These are phyloP conservation scores for Coemansia sp. DNA, from an alignment of 192 early-diverging fungal genomes.

Conservation along the genomic window DNA sequence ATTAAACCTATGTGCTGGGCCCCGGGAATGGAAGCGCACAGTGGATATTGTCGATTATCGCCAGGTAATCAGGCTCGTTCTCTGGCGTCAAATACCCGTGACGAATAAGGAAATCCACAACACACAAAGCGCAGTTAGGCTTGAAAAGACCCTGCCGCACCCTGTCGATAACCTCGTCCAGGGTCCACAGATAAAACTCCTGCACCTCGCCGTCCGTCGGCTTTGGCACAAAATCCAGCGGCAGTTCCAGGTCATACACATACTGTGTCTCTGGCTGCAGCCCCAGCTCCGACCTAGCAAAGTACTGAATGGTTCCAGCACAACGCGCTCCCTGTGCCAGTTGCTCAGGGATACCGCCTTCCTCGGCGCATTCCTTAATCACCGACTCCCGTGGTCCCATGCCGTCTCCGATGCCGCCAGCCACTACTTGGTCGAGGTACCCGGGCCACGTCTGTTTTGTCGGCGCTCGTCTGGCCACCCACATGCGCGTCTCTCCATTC, in stretches of 20 bases:
- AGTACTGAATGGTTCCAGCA: constrained; percentile 74
- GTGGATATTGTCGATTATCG: constrained; percentile 68
- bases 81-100: constrained; percentile 70
- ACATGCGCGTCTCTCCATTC: constrained; percentile 67
- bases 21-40: constrained; percentile 69
- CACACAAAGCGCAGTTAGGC: constrained; percentile 76
- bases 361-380: constrained; percentile 89
- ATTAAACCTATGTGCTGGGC: constrained; percentile 22
- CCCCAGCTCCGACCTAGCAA: constrained; percentile 60
- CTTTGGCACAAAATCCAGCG: constrained; percentile 59
- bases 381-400: constrained; percentile 61
- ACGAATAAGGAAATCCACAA: constrained; percentile 86
- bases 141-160: constrained; percentile 69
- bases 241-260: constrained; percentile 83
- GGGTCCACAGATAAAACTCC: constrained; percentile 68
- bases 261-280: constrained; percentile 84
- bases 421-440: constrained; percentile 73
- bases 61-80: constrained; percentile 82
- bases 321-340: constrained; percentile 58
- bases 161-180: constrained; percentile 56
- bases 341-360: constrained; percentile 68
- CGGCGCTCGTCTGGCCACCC: constrained; percentile 78
- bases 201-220: constrained; percentile 89
- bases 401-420: constrained; percentile 73
- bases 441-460: constrained; percentile 90